Evolutionary conservation across 108 stramenopile genomes (phyloP), one percentile per base, ranked within the genome.

Genomic region (Ochromonas danica): DNA sequence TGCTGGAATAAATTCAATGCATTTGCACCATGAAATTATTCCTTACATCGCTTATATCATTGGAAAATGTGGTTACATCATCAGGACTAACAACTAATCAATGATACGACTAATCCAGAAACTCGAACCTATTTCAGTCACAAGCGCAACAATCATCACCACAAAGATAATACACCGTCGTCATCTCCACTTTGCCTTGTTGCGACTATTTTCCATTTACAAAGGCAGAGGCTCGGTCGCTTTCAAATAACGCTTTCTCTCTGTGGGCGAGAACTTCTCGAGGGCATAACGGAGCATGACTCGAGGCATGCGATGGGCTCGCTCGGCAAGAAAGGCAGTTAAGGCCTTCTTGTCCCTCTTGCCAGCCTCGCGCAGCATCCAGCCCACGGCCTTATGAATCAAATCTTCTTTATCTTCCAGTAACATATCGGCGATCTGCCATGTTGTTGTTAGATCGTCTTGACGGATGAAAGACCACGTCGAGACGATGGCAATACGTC

Each of bases 321-420:
- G 31, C 25, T 67, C 10, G 25, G 3, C 63, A 3, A 67, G 31
- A 67, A 67, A 67, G 25, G 27, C 35, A 6, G 17, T 33, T 36
- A 67, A 67, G 10, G 17, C 27, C 3, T 3, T 6, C 6, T 31
- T 36, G 63, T 67, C 31, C 25, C 25, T 67, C 31, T 67, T 67
- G 27, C 63, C 63, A 28, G 35, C 35, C 25, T 67, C 63, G 3
- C 63, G 63, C 31, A 67, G 31, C 63, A 67, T 67, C 63, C 63
- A 67, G 6, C 63, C 63, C 10, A 36, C 35, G 17, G 63, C 63
- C 25, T 67, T 67, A 36, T 67, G 63, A 36, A 67, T 67, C 10
- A 67, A 36, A 67, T 67, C 63, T 10, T 67, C 30, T 31, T 67
- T 25, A 67, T 67, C 63, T 14, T 36, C 10, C 6, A 67, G 31